Conservation (phyloP, 176 grass and related monocot genomes). For the Rhynchospora pubera region DNA sequence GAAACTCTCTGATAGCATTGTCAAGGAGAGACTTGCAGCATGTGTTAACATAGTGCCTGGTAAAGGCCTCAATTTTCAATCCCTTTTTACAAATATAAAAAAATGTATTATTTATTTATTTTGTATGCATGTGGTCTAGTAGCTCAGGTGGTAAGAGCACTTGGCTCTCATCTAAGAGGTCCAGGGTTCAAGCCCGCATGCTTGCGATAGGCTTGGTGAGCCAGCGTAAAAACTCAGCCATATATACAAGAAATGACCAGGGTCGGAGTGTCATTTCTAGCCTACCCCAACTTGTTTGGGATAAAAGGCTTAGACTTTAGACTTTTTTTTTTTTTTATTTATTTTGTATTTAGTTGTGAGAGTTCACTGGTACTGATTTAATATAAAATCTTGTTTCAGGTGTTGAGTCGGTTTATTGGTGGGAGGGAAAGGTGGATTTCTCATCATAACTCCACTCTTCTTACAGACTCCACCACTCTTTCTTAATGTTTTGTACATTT, state of each 20-base stretch:
- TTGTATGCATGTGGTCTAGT: no score
- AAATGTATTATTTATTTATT: neutral
- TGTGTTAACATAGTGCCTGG: slow-evolving; percentile 84
- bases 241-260: no score
- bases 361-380: neutral
- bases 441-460: neutral
- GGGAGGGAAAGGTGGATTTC: slow-evolving; percentile 72
- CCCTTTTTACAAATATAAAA: neutral
- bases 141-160: no score
- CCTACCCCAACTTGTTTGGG: no score
- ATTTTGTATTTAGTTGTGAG: neutral
- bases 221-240: no score
- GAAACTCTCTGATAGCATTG: slow-evolving; percentile 70
- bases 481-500: neutral
- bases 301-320: no score
- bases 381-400: slow-evolving; percentile 32
- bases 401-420: slow-evolving; percentile 89
- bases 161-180: no score
- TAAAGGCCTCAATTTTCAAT: slow-evolving; percentile 4
- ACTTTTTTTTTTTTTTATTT: no score
- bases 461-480: neutral
- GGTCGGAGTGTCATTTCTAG: no score
- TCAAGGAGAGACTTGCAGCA: slow-evolving; percentile 71
- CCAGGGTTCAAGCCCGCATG: no score
- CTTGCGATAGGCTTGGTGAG: no score